Evolutionary conservation across 2,329 filamentous ascomycete species (phyloP).

Genomic region (Didymella pinodella): DNA sequence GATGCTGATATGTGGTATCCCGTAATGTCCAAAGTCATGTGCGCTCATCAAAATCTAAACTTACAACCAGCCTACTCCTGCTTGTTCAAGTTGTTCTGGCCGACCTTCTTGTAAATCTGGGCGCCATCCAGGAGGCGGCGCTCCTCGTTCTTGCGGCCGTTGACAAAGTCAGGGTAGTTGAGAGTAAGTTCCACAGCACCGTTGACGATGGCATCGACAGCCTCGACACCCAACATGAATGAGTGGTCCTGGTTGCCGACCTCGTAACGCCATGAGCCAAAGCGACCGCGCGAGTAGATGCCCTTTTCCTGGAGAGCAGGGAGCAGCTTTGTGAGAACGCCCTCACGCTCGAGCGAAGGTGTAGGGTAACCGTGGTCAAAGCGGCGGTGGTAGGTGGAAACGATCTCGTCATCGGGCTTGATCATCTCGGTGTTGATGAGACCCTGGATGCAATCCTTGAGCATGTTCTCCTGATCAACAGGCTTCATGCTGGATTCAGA

Average conservation of each 20-base stretch:
- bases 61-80: conserved; percentile 17
- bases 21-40: conserved; percentile 23
- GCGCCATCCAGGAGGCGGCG: conserved; percentile 68
- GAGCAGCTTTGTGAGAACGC: conserved; percentile 88
- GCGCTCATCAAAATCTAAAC: conserved; percentile 19
- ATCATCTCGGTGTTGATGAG: conserved; percentile 99
- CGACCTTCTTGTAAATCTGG: conserved; percentile 57
- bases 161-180: conserved; percentile 97
- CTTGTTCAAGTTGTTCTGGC: conserved; percentile 25
- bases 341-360: conserved; percentile 92
- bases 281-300: conserved; percentile 95
- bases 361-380: conserved; percentile 99
- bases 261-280: conserved; percentile 98
- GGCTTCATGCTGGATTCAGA: conserved; percentile 97
- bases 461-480: conserved; percentile 82
- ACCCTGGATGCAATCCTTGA: conserved; percentile 92
- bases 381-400: conserved; percentile 96
- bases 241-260: conserved; percentile 97
- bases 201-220: conserved; percentile 87
- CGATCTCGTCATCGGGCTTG: conserved; percentile 87
- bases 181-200: conserved; percentile 90
- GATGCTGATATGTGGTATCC: conserved; percentile 24
- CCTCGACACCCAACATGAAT: conserved; percentile 96
- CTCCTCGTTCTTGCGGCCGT: conserved; percentile 73
- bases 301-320: conserved; percentile 90